Evolutionary conservation across 192 early-diverging fungal species (phyloP).

Genomic region (Hyaloraphidium curvatum): DNA sequence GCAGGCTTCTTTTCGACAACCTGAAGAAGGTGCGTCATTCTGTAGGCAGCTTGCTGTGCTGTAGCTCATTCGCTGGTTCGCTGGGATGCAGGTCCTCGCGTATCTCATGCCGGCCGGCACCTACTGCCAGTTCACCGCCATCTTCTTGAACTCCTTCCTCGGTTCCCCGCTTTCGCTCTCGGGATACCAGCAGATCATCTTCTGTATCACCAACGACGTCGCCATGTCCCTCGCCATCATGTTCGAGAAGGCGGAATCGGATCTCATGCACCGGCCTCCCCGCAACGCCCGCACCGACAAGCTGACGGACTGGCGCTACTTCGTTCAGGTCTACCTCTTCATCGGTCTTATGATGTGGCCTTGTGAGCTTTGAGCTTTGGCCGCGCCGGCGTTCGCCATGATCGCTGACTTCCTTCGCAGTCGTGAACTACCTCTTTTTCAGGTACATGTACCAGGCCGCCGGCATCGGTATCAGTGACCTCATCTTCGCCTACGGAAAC

Average conservation of each 20-base stretch:
- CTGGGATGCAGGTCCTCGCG: too few relatives aligned
- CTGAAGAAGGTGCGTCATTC: conserved; percentile 45
- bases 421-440: too few relatives aligned
- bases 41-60: too few relatives aligned
- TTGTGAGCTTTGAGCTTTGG: too few relatives aligned
- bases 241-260: conserved; percentile 53
- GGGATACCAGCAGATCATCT: conserved; percentile 9
- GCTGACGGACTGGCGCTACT: conserved; percentile 41
- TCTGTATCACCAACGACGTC: conserved; percentile 30
- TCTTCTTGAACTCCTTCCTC: conserved; percentile 55
- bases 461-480: conserved; percentile 32
- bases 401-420: too few relatives aligned
- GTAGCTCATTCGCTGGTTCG: too few relatives aligned
- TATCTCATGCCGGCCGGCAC: conserved; percentile 56
- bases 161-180: conserved; percentile 47
- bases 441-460: conserved; percentile 7
- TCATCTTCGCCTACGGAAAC: conserved; percentile 33
- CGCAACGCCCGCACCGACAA: conserved; percentile 46
- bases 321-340: conserved; percentile 57
- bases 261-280: conserved; percentile 47
- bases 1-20: conserved; percentile 72
- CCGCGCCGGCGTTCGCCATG: too few relatives aligned
- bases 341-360: conserved; percentile 49
- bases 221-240: conserved; percentile 46
- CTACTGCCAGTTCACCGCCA: conserved; percentile 52